Conservation (phyloP, 2,329 filamentous ascomycete genomes). For the Ceratocystis cubensis region DNA sequence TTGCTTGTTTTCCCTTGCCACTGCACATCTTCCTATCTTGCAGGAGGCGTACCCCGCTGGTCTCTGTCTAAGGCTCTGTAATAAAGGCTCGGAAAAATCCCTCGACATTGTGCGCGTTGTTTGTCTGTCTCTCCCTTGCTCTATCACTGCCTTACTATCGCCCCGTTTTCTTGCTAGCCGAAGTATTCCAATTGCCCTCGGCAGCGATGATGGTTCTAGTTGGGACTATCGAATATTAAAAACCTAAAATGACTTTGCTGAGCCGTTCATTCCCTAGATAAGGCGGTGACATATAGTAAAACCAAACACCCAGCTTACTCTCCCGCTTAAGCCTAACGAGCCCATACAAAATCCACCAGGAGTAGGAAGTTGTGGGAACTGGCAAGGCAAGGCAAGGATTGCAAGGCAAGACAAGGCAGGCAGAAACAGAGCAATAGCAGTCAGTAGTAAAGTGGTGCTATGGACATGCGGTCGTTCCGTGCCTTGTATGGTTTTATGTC, state of each 20-base stretch:
- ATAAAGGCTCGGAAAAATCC: neutral
- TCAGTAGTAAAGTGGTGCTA: neutral
- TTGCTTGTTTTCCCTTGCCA: neutral
- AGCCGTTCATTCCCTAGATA: neutral
- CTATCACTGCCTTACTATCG: neutral
- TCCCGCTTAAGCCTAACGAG: neutral
- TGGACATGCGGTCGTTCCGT: neutral
- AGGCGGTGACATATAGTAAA: neutral
- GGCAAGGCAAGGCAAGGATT: constrained; percentile 6
- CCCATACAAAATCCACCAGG: neutral
- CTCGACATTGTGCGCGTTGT: neutral
- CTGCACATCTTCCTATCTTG: constrained; percentile 1
- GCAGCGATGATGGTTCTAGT: neutral
- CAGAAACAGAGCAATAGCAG: neutral
- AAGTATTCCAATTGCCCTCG: neutral
- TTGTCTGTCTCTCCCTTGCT: neutral
- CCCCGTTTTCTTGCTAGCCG: neutral
- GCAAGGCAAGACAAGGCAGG: neutral
- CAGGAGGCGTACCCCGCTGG: neutral
- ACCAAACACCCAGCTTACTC: neutral
- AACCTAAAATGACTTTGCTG: too few species aligned
- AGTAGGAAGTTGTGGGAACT: constrained; percentile 3
- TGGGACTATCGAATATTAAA: too few species aligned
- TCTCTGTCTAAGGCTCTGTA: too few species aligned
- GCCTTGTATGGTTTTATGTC: constrained; percentile 1